A percentile compares a stretch with the other conserved stretches of the same genome.
These are phyloP conservation scores for Candolleomyces eurysporus DNA, from an alignment of 768 basidiomycete species.

Conservation along the genomic window DNA sequence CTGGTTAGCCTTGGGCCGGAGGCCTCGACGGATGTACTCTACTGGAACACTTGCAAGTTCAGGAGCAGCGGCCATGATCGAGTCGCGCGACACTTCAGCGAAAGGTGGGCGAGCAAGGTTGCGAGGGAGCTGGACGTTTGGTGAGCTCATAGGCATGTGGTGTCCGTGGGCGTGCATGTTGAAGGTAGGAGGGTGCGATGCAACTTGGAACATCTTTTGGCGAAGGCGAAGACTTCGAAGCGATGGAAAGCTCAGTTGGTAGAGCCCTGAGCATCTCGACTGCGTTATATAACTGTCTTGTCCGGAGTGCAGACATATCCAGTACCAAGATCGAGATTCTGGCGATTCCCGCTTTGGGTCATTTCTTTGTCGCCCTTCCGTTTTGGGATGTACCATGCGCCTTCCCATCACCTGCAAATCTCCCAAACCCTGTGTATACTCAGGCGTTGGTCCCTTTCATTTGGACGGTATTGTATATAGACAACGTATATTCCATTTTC, in stretches of 20 bases:
- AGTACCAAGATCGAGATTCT: conserved; percentile 33
- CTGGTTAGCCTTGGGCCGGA: conserved; percentile 46
- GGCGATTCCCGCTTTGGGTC: conserved; percentile 29
- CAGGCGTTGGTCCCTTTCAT: conserved; percentile 16
- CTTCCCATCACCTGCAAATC: conserved; percentile 13
- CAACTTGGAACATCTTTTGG: conserved; percentile 46
- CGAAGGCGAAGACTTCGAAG: conserved; percentile 1
- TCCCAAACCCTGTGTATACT: conserved; percentile 8
- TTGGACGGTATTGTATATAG: conserved; percentile 26
- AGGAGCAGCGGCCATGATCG: conserved; percentile 64
- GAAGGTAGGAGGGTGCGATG: conserved; percentile 42
- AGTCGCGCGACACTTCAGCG: conserved; percentile 53
- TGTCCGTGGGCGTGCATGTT: conserved; percentile 34
- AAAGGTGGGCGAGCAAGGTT: conserved; percentile 63
- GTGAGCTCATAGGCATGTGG: conserved; percentile 23
- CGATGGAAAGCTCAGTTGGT: background rate
- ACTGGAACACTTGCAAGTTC: conserved; percentile 62
- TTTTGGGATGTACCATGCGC: conserved; percentile 20
- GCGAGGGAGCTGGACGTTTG: conserved; percentile 66
- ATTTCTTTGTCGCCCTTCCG: conserved; percentile 37
- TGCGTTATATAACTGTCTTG: conserved; percentile 24
- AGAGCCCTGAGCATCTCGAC: background rate
- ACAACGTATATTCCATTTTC: background rate
- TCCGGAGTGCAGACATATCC: conserved; percentile 14
- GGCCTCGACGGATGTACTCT: conserved; percentile 65